phyloP scores from a whole-genome alignment of 1,284 basidiomycete species.

The Malassezia obtusa region DNA sequence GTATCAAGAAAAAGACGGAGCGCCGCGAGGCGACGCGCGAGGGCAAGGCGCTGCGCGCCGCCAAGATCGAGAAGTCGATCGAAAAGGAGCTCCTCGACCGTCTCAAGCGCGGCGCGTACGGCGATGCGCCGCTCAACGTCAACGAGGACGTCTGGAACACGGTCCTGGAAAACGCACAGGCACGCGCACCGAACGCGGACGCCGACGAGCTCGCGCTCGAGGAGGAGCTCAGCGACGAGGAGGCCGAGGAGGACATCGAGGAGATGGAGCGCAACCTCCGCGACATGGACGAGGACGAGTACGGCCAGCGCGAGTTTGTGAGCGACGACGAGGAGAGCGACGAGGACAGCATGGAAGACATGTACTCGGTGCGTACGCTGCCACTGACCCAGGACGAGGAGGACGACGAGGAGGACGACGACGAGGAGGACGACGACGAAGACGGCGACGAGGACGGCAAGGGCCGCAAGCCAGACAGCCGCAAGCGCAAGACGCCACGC shows the following conservation, averaged over 20 bases:
- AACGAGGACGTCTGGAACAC: constrained; percentile 92
- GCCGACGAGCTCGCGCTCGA: constrained; percentile 27
- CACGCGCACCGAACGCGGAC: constrained; percentile 15
- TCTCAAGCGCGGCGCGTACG: constrained; percentile 90
- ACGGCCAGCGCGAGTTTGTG: constrained; percentile 40
- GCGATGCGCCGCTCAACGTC: constrained; percentile 92
- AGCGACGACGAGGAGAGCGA: constrained; percentile 34
- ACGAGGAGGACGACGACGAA: constrained; percentile 20
- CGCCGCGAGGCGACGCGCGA: constrained; percentile 86
- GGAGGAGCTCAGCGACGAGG: constrained; percentile 42
- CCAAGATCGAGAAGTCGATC: constrained; percentile 73
- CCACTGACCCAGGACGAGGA: constrained; percentile 18
- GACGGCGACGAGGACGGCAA: constrained; percentile 16
- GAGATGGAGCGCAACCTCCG: constrained; percentile 36
- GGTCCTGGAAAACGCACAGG: constrained; percentile 32
- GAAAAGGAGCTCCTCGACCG: constrained; percentile 92
- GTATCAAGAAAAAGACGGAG: constrained; percentile 94
- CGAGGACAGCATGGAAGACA: constrained; percentile 21
- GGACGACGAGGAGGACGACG: constrained; percentile 9
- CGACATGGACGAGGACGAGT: constrained; percentile 32
- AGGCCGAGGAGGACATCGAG: constrained; percentile 38
- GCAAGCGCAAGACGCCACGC: constrained; percentile 6
- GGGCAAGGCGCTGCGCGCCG: constrained; percentile 85
- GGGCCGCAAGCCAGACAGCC: neutral
- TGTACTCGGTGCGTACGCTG: constrained; percentile 5